Evolutionary conservation across 139 green algal species (phyloP), one percentile per base, ranked within the genome.

Genomic region (Closterium sp.): DNA sequence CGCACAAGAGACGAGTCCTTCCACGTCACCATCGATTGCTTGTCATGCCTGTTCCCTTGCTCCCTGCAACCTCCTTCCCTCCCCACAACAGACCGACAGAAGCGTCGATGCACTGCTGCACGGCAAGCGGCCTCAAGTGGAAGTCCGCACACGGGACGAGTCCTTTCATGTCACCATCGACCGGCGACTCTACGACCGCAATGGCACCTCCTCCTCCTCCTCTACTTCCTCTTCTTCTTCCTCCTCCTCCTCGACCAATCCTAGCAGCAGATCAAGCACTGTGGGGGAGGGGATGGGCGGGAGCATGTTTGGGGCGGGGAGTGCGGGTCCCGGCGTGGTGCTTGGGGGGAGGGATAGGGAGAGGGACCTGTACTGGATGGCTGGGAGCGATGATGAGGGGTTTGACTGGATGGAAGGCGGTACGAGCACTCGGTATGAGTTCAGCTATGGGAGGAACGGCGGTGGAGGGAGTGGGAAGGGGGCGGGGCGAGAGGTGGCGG

Each of bases 131-230:
- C 87, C 29, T 21, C n/a, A 79, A 86, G 31, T 90, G 88, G 29
- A 50, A 4, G 86, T 89, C 30, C 91, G 91, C 34, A 93, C 79
- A 19, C 42, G 91, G 9, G 91, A 93, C 84, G 86, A 86, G 24
- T 50, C 31, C 21, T 93, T 85, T 38, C 32, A 93, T 2, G 91
- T 93, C 31, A 38, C 91, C 30, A 50, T 93, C 11, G 91, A 93
- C 24, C 86, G 91, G 7, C 45, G 86, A 45, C 87, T 91, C 29
- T 93, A 93, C 45, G 91, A 93, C 91, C 92, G 91, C 91, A 87
- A 87, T n/a, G 91, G 91, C 88, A 93, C 62, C 62, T 79, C 62
- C 62, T 79, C 62, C 62, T 24, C 62, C 17, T 79, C 62, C 17
- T 27, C 62, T 13, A 27, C 62, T 5, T 79, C 62, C 4, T 79